Evolutionary conservation across 2,329 filamentous ascomycete species (phyloP).

Genomic region (Calonectria hawksworthii): DNA sequence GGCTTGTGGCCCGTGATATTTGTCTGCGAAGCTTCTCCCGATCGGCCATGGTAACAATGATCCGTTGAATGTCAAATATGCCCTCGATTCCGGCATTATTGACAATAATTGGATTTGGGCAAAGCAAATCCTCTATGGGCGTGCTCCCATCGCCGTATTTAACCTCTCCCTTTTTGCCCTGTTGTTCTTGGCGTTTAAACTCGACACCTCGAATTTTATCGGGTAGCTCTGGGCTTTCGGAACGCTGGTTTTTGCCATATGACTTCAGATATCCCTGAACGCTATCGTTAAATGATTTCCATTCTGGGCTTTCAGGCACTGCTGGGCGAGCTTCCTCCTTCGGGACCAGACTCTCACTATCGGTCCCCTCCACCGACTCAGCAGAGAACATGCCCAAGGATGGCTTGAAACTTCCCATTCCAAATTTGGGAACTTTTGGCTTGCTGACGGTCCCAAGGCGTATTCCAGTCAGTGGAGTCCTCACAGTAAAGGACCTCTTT

Average conservation of each 20-base stretch:
- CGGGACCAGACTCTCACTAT: background rate
- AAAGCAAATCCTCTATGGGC: background rate
- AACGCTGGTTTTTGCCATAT: background rate
- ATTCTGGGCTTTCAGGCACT: background rate
- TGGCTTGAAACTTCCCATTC: background rate
- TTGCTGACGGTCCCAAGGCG: background rate
- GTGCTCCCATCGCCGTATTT: background rate
- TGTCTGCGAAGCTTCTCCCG: background rate
- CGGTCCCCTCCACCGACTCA: background rate
- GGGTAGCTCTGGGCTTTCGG: background rate
- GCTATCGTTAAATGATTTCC: background rate
- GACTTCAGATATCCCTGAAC: background rate
- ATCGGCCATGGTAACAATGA: background rate
- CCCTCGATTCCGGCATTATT: background rate
- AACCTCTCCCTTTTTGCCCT: background rate
- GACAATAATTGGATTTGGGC: background rate
- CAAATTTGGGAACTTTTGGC: background rate
- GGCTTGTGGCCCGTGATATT: background rate
- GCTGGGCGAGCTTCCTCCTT: background rate
- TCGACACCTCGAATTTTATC: background rate
- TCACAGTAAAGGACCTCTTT: background rate
- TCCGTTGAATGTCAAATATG: background rate
- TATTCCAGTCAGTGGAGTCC: background rate
- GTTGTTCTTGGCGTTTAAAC: background rate
- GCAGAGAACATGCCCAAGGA: background rate